These are phyloP conservation scores for Coemansia sp. DNA, from an alignment of 192 early-diverging fungal genomes.

Conservation along the genomic window DNA sequence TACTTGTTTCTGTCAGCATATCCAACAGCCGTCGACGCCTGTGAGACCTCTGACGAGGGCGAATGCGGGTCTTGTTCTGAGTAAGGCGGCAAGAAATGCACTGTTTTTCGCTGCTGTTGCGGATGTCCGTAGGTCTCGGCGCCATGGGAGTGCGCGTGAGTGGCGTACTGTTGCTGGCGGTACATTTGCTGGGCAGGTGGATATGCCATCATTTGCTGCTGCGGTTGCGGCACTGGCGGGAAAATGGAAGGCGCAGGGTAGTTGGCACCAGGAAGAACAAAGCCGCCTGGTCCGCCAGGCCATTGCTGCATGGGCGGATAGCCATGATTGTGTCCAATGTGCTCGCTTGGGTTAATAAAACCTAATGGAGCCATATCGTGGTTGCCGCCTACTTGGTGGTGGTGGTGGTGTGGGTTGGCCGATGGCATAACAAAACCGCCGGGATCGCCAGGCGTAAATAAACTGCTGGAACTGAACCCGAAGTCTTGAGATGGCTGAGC, in stretches of 20 bases:
- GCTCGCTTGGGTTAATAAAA: constrained; percentile 31
- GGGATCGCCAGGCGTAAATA: constrained; percentile 42
- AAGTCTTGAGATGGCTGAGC: background rate
- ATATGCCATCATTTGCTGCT: constrained; percentile 7
- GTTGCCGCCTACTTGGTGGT: background rate
- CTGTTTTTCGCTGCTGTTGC: background rate
- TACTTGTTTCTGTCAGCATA: background rate
- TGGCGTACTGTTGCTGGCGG: constrained; percentile 10
- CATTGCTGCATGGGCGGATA: constrained; percentile 12
- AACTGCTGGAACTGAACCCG: constrained; percentile 8
- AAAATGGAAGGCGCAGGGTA: constrained; percentile 10
- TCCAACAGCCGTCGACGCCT: background rate
- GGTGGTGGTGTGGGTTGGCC: background rate
- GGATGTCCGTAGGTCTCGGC: background rate
- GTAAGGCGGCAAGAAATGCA: constrained; percentile 10
- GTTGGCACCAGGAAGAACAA: constrained; percentile 15
- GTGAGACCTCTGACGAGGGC: background rate
- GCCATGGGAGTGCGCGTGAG: background rate
- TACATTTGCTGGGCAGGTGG: background rate
- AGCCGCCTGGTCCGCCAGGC: constrained; percentile 30
- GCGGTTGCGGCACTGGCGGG: constrained; percentile 12
- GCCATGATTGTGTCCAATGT: constrained; percentile 2
- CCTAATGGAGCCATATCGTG: constrained; percentile 24
- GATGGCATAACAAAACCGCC: constrained; percentile 40
- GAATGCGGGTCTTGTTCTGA: background rate